phyloP scores from a whole-genome alignment of 768 basidiomycete species.

The Leccinum sublutescens region DNA sequence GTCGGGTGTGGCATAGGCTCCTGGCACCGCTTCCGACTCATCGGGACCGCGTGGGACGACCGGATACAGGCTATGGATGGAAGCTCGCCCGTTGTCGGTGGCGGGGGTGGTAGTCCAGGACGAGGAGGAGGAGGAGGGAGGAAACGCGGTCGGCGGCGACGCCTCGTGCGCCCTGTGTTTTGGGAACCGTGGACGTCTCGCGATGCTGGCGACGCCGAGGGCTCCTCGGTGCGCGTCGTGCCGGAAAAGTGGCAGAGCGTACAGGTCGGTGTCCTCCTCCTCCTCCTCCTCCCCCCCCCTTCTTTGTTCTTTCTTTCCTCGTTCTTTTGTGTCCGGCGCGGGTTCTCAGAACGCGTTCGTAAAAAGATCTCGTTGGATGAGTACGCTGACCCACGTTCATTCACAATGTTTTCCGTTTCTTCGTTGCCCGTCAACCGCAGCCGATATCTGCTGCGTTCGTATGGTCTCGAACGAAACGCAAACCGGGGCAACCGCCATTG shows the following conservation, averaged over 20 bases:
- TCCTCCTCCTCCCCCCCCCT: not conserved
- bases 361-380: not conserved
- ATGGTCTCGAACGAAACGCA: slow-evolving; percentile 14
- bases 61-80: slow-evolving; percentile 17
- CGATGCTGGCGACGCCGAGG: not conserved
- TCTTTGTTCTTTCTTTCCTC: not conserved
- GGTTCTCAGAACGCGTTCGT: not conserved
- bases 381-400: not conserved
- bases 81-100: not conserved
- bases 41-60: slow-evolving; percentile 21
- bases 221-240: not conserved
- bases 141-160: slow-evolving; percentile 19
- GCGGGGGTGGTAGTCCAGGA: not conserved
- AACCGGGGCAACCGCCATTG: not conserved
- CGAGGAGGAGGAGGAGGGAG: not conserved
- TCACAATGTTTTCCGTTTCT: too few species aligned
- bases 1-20: slow-evolving; percentile 50
- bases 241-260: slow-evolving; percentile 14
- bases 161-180: slow-evolving; percentile 17
- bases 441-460: slow-evolving; percentile 24
- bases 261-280: slow-evolving; percentile 21
- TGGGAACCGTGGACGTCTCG: slow-evolving; percentile 21
- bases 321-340: not conserved
- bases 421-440: slow-evolving; percentile 3
- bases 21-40: slow-evolving; percentile 36